Conservation (phyloP, 1,284 basidiomycete genomes). For the Heterobasidion annosum region DNA sequence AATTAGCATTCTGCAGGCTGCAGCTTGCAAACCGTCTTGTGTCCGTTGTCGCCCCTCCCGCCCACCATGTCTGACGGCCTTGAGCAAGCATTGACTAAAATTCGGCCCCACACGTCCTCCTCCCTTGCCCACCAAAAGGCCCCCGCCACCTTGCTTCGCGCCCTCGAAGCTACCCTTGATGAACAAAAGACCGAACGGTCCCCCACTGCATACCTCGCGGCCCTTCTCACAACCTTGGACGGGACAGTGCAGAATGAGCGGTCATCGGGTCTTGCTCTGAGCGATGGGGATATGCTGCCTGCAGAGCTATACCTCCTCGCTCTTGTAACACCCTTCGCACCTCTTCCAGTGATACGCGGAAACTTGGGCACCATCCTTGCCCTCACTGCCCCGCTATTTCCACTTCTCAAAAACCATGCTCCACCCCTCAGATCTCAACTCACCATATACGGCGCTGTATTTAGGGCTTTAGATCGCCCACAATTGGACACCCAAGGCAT, state of each 20-base stretch:
- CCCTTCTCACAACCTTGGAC: conserved; percentile 74
- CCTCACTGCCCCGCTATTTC: conserved; percentile 76
- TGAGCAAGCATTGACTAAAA: conserved; percentile 71
- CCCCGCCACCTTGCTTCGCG: conserved; percentile 82
- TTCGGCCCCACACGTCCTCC: conserved; percentile 81
- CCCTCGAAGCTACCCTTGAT: conserved; percentile 82
- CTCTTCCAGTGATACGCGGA: conserved; percentile 64
- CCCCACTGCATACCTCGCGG: conserved; percentile 85
- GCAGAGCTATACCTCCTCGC: conserved; percentile 88
- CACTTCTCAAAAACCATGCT: conserved; percentile 52
- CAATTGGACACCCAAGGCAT: conserved; percentile 64
- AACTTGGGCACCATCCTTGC: conserved; percentile 56
- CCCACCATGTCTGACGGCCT: conserved; percentile 19
- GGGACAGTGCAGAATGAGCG: conserved; percentile 57
- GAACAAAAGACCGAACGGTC: conserved; percentile 67
- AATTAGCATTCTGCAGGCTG: no score
- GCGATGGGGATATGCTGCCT: conserved; percentile 78
- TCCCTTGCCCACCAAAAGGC: conserved; percentile 82
- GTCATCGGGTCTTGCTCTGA: conserved; percentile 38
- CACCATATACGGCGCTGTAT: conserved; percentile 62
- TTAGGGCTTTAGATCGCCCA: conserved; percentile 59
- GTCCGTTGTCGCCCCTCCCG: no score
- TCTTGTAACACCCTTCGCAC: conserved; percentile 67
- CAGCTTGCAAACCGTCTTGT: no score
- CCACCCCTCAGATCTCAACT: conserved; percentile 69